Evolutionary conservation across 129 eudicot species (phyloP).

Genomic region (Chrysanthemum seticuspe): DNA sequence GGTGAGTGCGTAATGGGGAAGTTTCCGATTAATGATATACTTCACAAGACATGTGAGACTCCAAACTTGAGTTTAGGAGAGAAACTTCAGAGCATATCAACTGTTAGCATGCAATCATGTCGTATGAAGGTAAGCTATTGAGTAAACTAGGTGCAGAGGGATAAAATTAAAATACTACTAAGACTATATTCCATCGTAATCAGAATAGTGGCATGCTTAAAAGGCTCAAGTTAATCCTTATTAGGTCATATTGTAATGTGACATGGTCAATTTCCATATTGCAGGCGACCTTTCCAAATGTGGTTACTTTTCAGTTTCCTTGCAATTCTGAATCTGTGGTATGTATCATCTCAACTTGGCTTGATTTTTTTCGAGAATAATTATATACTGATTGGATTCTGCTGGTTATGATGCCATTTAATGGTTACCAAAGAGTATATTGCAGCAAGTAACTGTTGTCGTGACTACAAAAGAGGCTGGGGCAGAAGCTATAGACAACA

Average conservation of each 20-base stretch:
- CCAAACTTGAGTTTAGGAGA: slow-evolving; percentile 57
- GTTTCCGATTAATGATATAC: slow-evolving; percentile 56
- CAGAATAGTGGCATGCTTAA: no score
- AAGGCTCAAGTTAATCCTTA: no score
- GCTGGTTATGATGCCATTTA: slow-evolving; percentile 15
- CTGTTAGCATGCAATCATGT: slow-evolving; percentile 72
- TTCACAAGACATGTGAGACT: slow-evolving; percentile 66
- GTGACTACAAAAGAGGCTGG: slow-evolving; percentile 72
- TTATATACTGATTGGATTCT: background rate
- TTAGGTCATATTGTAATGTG: background rate
- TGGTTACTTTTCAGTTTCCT: slow-evolving; percentile 61
- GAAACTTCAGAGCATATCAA: slow-evolving; percentile 60
- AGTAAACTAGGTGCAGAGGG: background rate
- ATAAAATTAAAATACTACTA: no score
- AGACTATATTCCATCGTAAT: no score
- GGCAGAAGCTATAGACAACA: slow-evolving; percentile 61
- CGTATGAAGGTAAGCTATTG: slow-evolving; percentile 55
- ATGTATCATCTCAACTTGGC: slow-evolving; percentile 16
- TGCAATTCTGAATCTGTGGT: slow-evolving; percentile 55
- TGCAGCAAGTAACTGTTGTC: slow-evolving; percentile 67
- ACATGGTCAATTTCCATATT: slow-evolving; percentile 11
- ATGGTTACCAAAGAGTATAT: slow-evolving; percentile 41
- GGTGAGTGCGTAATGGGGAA: slow-evolving; percentile 73
- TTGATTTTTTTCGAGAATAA: background rate
- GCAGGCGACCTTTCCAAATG: slow-evolving; percentile 53